These are phyloP conservation scores for Acacia acuminata DNA, from an alignment of 306 rosid genomes.

Conservation along the genomic window DNA sequence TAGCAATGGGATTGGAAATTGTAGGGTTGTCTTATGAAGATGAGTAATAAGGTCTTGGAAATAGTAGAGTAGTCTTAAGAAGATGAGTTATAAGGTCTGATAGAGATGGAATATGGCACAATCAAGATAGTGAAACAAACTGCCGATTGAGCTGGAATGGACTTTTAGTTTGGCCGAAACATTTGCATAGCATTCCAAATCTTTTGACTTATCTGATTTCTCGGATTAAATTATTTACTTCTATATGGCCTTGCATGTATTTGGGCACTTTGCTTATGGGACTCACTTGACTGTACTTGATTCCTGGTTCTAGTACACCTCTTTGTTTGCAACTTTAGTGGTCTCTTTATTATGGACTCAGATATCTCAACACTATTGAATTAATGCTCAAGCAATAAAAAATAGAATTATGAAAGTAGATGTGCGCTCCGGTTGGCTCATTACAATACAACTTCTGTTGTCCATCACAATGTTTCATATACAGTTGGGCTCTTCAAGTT, in stretches of 20 bases:
- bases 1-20: not conserved
- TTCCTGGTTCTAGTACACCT: not conserved
- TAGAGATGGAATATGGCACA: not conserved
- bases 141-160: not conserved
- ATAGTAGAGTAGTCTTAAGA: not conserved
- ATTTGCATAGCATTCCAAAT: not conserved
- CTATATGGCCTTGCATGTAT: not conserved
- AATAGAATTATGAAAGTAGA: not conserved
- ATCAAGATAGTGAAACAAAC: not conserved
- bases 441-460: not conserved
- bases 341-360: not conserved
- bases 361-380: not conserved
- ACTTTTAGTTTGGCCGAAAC: not conserved
- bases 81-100: not conserved
- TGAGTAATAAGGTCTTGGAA: not conserved
- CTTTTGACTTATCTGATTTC: not conserved
- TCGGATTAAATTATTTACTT: not conserved
- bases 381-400: not conserved
- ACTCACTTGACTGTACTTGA: slow-evolving; percentile 4
- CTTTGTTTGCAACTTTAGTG: not conserved
- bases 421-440: not conserved
- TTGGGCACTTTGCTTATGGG: slow-evolving; percentile 1
- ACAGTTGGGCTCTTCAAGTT: not conserved
- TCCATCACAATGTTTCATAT: not conserved
- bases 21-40: not conserved